Evolutionary conservation across 169 alveolate species (phyloP), one percentile per base, ranked within the genome.

Genomic region (Plasmodium inui): DNA sequence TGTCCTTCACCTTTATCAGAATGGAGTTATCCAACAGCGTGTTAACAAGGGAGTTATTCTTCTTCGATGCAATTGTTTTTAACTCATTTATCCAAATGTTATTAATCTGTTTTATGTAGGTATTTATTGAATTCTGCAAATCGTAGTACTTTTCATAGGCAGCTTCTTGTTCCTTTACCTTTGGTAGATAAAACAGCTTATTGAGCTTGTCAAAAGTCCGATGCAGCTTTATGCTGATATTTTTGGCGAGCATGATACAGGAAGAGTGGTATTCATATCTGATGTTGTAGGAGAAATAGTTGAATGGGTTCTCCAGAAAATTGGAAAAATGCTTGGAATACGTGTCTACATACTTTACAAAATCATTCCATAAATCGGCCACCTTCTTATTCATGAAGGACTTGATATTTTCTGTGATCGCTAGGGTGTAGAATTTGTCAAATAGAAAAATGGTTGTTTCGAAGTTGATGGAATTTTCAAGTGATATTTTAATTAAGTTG

Each of bases 211-310:
- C 80, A 67, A 72, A 89, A 22, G 82, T 46, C 10, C 89, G 26
- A 50, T 89, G 55, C 72, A 89, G n/a, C 82, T 89, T 89, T 72
- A 89, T 57, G 32, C 72, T 78, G 34, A 89, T 79, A 57, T 72
- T 72, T 89, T 89, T 89, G 2, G 94, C 94, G 30, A 89, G 61
- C 88, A 89, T 89, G 30, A 89, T 79, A 79, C 94, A 89, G 44
- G 90, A 89, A 37, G 94, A 72, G 82, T 89, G 94, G 71, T 89
- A 89, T 89, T 89, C 94, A 89, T 89, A 89, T 89, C 94, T 78
- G 30, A 79, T 89, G 82, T 78, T 79, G 73, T 89, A 67, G n/a
- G 94, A 89, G 72, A 89, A 89, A 67, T 89, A 78, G 46, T 34
- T 79, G 32, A 80, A 41, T 39, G 94, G 94, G 82, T 89, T 89